Conservation (phyloP, 2,329 filamentous ascomycete species). For the Pestalotiopsis sp. region DNA sequence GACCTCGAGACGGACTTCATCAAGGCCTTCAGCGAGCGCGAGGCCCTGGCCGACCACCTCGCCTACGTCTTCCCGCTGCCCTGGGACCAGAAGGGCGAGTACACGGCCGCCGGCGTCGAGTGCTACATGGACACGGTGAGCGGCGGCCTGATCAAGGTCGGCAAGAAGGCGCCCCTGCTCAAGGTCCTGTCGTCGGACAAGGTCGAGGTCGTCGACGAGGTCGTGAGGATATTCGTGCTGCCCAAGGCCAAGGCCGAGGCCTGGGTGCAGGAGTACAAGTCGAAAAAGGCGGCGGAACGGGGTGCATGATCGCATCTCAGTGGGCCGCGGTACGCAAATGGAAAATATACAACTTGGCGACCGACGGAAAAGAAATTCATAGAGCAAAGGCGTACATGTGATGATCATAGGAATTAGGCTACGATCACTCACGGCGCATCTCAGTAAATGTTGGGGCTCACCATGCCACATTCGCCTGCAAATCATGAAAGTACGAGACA, state of each 20-base stretch:
- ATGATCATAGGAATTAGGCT: too few species aligned
- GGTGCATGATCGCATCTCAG: constrained; percentile 21
- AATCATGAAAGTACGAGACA: neutral
- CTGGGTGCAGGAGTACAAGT: constrained; percentile 89
- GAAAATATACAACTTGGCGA: constrained; percentile 12
- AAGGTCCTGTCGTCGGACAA: constrained; percentile 76
- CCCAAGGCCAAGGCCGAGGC: constrained; percentile 68
- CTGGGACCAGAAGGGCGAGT: constrained; percentile 76
- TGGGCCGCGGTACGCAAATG: constrained; percentile 11
- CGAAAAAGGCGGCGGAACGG: constrained; percentile 61
- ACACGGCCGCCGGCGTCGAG: constrained; percentile 69
- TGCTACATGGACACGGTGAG: constrained; percentile 84
- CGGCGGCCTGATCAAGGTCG: constrained; percentile 85
- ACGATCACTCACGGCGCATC: too few species aligned
- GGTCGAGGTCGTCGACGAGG: constrained; percentile 83
- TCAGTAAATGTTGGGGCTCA: neutral
- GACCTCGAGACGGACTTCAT: constrained; percentile 86
- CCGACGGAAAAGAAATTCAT: too few species aligned
- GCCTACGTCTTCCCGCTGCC: constrained; percentile 84
- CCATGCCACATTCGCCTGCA: neutral
- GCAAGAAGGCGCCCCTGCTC: constrained; percentile 78
- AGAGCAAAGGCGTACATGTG: too few species aligned
- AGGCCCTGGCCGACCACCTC: constrained; percentile 76
- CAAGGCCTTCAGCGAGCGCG: constrained; percentile 80
- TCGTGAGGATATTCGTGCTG: constrained; percentile 82